Base-by-base conservation (phyloP, 2,329 filamentous ascomycete genomes). In the Xylariomycetidae sp. region DNA sequence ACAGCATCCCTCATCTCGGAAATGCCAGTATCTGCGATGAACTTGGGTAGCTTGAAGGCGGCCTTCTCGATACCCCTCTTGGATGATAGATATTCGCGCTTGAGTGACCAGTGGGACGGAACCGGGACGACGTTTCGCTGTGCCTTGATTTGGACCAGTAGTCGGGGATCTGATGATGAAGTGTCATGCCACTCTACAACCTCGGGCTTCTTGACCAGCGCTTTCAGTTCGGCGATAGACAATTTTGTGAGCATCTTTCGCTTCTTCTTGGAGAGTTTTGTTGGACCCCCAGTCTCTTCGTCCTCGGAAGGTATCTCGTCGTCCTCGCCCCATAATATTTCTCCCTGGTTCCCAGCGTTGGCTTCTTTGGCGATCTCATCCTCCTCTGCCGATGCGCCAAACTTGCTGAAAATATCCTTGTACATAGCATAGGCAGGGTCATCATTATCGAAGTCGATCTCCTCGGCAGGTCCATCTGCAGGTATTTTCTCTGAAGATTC, bases 151-250 rank as follows among this genome's bases (percentile, higher is more conserved):
- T 94, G 86, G 16, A 97, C 87, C 9, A 98, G 75, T 27, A 97
- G 69, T 36, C 83, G 78, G 11, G 92, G 92, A 57, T 98, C 89
- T 16, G 85, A 80, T 1, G 92, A 89, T 12, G 88, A 94, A 10
- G 87, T 86, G 57, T 98, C 92, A 34, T 94, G 92, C 92, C 92
- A 97, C 54, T 98, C 92, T 5, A 98, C 90, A 8, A 95, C 79
- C 60, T 98, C 92, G 3, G 92, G 92, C 48, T 89, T 90, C 50
- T 74, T 77, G 40, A 96, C 92, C 35, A 95, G 67, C 5, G 90
- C 87, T 64, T 98, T 98, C 44, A 98, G 75, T 62, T 97, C 88
- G 30, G 92, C 92, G 39, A 98, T 87, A 6, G 90, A 94, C 19
- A 97, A 70, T 62, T 94, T 95, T 65, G 85, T 94, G 56, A 88